A percentile compares a stretch with the other conserved stretches of the same genome.
phyloP scores from a whole-genome alignment of 345 rosid species.

The Eucalyptus marginata region DNA sequence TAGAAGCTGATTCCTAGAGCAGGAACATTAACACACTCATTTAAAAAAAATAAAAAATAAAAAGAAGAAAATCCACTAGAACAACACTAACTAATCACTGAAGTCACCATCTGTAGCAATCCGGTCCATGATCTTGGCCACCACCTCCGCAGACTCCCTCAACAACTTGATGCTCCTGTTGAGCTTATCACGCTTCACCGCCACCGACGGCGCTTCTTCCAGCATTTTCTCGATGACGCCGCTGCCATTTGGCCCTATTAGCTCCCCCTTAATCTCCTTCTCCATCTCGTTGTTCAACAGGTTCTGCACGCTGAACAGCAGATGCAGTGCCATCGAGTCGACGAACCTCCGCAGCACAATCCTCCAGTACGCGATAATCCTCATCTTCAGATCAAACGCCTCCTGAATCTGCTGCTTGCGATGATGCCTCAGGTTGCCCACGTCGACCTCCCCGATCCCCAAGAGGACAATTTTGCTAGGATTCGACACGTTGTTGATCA shows the following conservation, averaged over 20 bases:
- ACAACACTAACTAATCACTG: background rate
- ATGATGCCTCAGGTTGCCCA: background rate
- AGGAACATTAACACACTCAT: background rate
- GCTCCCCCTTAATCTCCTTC: background rate
- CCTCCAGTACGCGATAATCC: conserved; percentile 17
- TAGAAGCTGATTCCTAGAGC: background rate
- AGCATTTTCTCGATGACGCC: conserved; percentile 7
- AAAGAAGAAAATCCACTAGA: background rate
- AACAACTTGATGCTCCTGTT: conserved; percentile 4
- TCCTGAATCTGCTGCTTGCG: background rate
- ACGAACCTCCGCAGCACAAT: conserved; percentile 10
- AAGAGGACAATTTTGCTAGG: background rate
- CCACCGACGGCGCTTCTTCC: conserved; percentile 12
- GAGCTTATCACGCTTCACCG: conserved; percentile 8
- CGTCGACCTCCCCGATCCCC: background rate
- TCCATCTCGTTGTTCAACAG: conserved; percentile 9
- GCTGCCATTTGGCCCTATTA: background rate
- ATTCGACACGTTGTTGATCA: background rate
- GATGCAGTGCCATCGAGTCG: conserved; percentile 7
- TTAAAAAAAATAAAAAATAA: too few relatives aligned
- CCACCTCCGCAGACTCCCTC: conserved; percentile 4
- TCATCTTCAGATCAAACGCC: conserved; percentile 18
- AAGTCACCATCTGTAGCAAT: background rate
- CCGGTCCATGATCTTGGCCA: conserved; percentile 1
- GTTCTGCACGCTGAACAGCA: background rate